Evolutionary conservation across 495 filamentous ascomycete genomes (phyloP), one percentile per base, ranked within the genome.

Genomic region (Margaritispora aquatica): DNA sequence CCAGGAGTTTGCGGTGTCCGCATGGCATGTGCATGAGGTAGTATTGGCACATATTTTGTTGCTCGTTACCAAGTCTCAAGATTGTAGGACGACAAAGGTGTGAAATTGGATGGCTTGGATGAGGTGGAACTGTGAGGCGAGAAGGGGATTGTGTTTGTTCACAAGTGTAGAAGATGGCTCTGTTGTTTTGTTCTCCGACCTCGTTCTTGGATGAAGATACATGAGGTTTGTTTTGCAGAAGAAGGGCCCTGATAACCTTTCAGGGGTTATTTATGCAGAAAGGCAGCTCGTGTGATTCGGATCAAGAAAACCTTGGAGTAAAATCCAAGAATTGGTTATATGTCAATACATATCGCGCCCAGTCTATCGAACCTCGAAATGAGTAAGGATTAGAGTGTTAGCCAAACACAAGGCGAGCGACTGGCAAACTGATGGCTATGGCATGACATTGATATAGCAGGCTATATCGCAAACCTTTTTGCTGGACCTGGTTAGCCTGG

Each of bases 31-130:
- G 58, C 17, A 70, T 44, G 7, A 11, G 19, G 29, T 56, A 59
- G 63, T 71, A 73, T 9, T 60, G 21, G 49, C 71, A 73, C 71
- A 73, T 73, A 13, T 9, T 23, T 50, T n/a, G 19, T 17, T 38
- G 7, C 13, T 49, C 0, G 36, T 22, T 3, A 26, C 2, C 20
- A 44, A 19, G 24, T 2, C 19, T 24, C 22, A 26, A 13, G 13
- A 15, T 8, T 4, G 23, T n/a, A 7, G 10, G 17, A 49, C 5
- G 34, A 22, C 4, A 58, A 20, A 58, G 46, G 9, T 29, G 57
- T 34, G 29, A 34, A 13, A 34, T 34, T 34, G 29, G 29, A 34
- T 34, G 5, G 29, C 13, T 34, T 13, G 29, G 29, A 5, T 34
- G 13, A 5, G 5, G 29, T 5, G 29, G 13, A 34, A 4, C 10